These are phyloP conservation scores for Amaranthus tricolor DNA, from an alignment of 179 eudicot species.

Conservation along the genomic window DNA sequence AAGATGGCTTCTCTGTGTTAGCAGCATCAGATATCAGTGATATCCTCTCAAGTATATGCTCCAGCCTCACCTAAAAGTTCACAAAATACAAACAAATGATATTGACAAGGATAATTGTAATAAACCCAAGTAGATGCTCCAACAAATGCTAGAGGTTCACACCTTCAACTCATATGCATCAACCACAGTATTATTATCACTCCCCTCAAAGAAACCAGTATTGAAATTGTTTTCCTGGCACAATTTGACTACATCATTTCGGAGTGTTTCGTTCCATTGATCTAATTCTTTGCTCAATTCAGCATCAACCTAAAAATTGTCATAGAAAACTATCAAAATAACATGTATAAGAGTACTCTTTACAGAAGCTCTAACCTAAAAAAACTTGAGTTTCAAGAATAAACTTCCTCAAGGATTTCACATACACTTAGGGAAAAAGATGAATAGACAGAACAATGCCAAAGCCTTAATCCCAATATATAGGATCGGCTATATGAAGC, in stretches of 20 bases:
- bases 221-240: constrained; percentile 93
- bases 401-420: not conserved
- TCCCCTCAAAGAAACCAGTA: constrained; percentile 91
- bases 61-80: constrained; percentile 74
- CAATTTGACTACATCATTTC: constrained; percentile 74
- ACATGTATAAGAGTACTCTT: not conserved
- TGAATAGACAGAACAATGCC: not conserved
- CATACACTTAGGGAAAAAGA: not conserved
- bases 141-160: not conserved
- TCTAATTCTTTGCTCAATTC: constrained; percentile 91
- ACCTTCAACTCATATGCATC: constrained; percentile 98
- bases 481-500: too few relatives aligned
- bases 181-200: constrained; percentile 68
- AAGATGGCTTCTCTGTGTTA: constrained; percentile 90
- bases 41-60: constrained; percentile 96
- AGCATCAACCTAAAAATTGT: constrained; percentile 64
- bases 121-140: not conserved
- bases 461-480: too few relatives aligned
- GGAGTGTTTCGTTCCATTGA: constrained; percentile 93
- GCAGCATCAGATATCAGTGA: constrained; percentile 91
- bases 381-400: not conserved
- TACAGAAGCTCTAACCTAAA: not conserved
- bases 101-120: not conserved
- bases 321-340: constrained; percentile 1
- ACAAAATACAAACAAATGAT: not conserved